Conservation (phyloP, 176 grass and related monocot species). For the Zizania latifolia region DNA sequence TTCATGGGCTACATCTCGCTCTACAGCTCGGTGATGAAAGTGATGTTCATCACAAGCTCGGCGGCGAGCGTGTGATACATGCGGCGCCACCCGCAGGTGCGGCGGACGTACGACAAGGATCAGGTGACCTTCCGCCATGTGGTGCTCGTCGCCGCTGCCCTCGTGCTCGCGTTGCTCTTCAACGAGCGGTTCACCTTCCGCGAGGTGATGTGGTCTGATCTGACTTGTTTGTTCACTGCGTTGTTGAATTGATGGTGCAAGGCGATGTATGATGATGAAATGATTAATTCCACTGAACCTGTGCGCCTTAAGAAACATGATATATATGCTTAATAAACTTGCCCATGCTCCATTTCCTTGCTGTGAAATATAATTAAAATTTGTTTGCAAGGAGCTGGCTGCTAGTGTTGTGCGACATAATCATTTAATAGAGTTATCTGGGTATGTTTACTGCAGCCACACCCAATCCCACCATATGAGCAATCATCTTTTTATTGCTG, state of each 20-base stretch:
- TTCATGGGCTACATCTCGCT: conserved; percentile 79
- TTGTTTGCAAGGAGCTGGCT: not conserved
- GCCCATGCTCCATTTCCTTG: not conserved
- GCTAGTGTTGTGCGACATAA: not conserved
- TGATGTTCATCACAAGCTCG: conserved; percentile 78
- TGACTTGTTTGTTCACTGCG: not conserved
- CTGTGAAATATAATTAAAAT: not conserved
- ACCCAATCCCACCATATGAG: not conserved
- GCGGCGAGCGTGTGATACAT: conserved; percentile 94
- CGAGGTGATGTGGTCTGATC: conserved; percentile 48
- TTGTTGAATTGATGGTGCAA: not conserved
- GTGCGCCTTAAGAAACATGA: not conserved
- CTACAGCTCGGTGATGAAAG: conserved; percentile 92
- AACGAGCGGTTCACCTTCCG: conserved; percentile 70
- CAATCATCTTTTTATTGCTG: not conserved
- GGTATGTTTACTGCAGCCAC: not conserved
- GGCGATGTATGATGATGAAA: not conserved
- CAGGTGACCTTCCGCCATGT: conserved; percentile 84
- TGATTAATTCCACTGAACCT: not conserved
- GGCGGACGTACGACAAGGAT: conserved; percentile 81
- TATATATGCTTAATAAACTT: not conserved
- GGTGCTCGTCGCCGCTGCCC: conserved; percentile 26
- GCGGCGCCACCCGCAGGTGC: conserved; percentile 67
- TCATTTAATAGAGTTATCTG: not conserved
- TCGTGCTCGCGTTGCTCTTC: conserved; percentile 63